A percentile compares a stretch with the other conserved stretches of the same genome.
Conservation (phyloP, 2,329 filamentous ascomycete species). For the Stemphylium lycopersici region DNA sequence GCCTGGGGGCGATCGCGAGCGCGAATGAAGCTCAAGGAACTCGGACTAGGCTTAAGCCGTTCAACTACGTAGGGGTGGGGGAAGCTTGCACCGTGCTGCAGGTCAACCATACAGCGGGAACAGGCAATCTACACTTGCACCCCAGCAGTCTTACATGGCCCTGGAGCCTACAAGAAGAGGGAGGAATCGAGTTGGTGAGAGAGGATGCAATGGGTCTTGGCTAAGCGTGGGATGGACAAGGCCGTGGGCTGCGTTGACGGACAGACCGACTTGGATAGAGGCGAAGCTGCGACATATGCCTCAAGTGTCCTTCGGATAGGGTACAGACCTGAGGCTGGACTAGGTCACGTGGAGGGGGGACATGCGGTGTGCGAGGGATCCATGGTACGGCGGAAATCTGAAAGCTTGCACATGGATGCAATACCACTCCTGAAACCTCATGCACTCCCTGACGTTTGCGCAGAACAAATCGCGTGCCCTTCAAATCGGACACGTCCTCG, state of each 20-base stretch:
- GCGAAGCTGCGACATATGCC: constrained; percentile 12
- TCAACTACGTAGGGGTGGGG: constrained; percentile 23
- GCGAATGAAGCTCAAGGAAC: constrained; percentile 29
- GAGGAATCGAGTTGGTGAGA: background rate
- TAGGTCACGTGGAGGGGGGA: constrained; percentile 2
- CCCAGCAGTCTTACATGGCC: constrained; percentile 13
- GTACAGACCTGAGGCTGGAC: constrained; percentile 7
- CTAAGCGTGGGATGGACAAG: constrained; percentile 1
- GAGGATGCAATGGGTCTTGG: background rate
- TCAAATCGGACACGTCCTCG: background rate
- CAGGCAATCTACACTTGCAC: constrained; percentile 9
- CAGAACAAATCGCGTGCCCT: background rate
- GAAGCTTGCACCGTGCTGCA: constrained; percentile 19
- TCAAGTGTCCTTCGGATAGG: constrained; percentile 3
- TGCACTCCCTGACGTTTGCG: background rate
- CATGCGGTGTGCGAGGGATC: background rate
- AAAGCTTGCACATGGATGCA: too few species aligned
- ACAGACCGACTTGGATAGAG: background rate
- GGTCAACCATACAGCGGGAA: constrained; percentile 10
- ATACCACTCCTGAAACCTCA: background rate
- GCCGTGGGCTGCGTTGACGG: background rate
- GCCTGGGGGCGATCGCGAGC: constrained; percentile 22
- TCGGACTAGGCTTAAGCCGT: constrained; percentile 17
- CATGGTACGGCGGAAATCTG: background rate
- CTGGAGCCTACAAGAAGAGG: background rate